Evolutionary conservation across 2,329 filamentous ascomycete genomes (phyloP).

Genomic region (Sodiomyces alkalinus): DNA sequence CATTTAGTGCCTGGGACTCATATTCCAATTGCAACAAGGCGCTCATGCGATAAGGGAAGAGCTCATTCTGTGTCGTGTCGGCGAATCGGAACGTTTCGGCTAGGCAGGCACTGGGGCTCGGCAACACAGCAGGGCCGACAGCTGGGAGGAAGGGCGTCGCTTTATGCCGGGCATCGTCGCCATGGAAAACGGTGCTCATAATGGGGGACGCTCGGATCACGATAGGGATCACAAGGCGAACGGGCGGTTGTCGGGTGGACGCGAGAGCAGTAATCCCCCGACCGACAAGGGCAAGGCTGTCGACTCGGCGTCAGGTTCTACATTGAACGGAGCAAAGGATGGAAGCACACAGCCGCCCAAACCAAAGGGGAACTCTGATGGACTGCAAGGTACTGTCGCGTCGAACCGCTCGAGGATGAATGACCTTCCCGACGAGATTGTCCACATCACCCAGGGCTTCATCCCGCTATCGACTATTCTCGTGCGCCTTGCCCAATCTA

Average conservation of each 20-base stretch:
- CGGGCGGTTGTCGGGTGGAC: conserved; percentile 13
- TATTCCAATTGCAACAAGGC: no score
- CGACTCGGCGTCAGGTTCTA: no score
- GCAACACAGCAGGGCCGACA: conserved; percentile 7
- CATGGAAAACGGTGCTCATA: conserved; percentile 39
- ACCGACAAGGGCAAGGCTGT: conserved; percentile 18
- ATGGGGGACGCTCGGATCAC: conserved; percentile 38
- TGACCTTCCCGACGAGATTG: conserved; percentile 44
- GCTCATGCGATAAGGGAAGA: conserved; percentile 2
- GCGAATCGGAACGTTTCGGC: conserved; percentile 1
- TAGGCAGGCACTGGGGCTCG: conserved; percentile 2
- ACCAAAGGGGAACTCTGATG: conserved; percentile 9
- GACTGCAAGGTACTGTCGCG: conserved; percentile 3
- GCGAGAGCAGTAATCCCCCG: background rate
- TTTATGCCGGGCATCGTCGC: conserved; percentile 37
- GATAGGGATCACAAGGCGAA: conserved; percentile 32
- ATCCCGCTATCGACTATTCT: conserved; percentile 63
- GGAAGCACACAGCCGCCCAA: conserved; percentile 8
- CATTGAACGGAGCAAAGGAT: conserved; percentile 15
- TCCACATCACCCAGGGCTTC: conserved; percentile 62
- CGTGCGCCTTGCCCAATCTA: conserved; percentile 65
- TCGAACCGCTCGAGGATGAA: conserved; percentile 25
- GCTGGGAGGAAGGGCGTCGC: conserved; percentile 6
- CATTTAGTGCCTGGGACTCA: no score
- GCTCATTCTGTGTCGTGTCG: no score